phyloP scores from a whole-genome alignment of 2,329 filamentous ascomycete genomes.

The Scytalidium lignicola region DNA sequence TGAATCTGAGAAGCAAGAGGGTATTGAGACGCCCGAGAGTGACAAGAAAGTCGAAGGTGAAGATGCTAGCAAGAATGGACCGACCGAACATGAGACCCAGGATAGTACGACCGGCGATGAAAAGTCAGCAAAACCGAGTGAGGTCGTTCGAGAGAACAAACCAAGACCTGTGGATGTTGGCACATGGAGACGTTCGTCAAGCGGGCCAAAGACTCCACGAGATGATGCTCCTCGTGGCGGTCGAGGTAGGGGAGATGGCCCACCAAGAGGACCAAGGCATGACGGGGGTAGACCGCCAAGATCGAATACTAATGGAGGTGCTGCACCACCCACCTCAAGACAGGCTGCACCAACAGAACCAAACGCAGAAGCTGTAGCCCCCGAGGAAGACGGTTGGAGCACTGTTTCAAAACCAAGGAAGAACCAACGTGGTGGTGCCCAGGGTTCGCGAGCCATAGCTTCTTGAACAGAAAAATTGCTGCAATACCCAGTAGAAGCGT shows the following conservation, averaged over 20 bases:
- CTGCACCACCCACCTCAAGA: constrained; percentile 39
- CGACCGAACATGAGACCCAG: constrained; percentile 28
- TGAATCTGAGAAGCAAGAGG: constrained; percentile 33
- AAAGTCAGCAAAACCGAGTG: constrained; percentile 42
- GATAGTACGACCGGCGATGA: constrained; percentile 40
- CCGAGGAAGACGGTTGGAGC: constrained; percentile 61
- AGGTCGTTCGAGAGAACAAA: constrained; percentile 41
- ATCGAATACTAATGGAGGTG: constrained; percentile 33
- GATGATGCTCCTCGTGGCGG: constrained; percentile 36
- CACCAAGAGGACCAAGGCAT: constrained; percentile 33
- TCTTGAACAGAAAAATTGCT: constrained; percentile 17
- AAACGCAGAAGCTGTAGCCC: constrained; percentile 30
- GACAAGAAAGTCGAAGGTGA: constrained; percentile 27
- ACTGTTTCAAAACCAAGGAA: constrained; percentile 42
- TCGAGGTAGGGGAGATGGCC: constrained; percentile 37
- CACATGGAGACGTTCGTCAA: constrained; percentile 54
- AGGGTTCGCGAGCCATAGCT: constrained; percentile 25
- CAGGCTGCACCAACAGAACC: constrained; percentile 31
- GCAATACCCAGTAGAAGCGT: neutral
- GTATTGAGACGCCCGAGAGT: constrained; percentile 14
- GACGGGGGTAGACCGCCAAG: constrained; percentile 20
- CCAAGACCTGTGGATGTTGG: constrained; percentile 52
- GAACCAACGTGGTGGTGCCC: constrained; percentile 28
- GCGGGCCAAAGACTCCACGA: constrained; percentile 34
- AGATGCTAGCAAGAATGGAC: constrained; percentile 24